Evolutionary conservation across 257 asterid genomes (phyloP).

Genomic region (Thymus quinquecostatus): DNA sequence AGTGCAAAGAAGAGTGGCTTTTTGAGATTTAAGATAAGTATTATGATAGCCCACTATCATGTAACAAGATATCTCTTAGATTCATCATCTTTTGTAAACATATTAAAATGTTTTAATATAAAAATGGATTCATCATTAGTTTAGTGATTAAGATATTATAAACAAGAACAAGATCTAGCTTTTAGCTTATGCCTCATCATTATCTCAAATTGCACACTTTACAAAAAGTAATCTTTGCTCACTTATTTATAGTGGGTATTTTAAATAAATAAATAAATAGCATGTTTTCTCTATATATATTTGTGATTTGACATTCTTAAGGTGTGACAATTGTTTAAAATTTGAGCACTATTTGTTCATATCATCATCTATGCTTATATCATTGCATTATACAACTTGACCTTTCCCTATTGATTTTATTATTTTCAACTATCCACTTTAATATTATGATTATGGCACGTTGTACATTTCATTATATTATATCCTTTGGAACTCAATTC

Average conservation of each 20-base stretch:
- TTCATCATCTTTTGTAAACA: neutral
- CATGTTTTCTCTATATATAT: neutral
- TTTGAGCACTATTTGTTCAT: neutral
- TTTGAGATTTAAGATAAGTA: neutral
- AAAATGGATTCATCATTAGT: neutral
- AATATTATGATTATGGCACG: neutral
- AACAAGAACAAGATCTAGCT: constrained; percentile 24
- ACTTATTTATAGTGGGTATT: too few relatives aligned
- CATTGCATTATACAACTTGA: neutral
- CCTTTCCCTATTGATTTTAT: neutral
- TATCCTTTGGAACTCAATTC: neutral
- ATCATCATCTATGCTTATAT: neutral
- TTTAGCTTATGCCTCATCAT: constrained; percentile 22
- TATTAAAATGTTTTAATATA: constrained; percentile 11
- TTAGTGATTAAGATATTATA: constrained; percentile 7
- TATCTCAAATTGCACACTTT: constrained; percentile 32
- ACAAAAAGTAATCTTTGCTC: constrained; percentile 3
- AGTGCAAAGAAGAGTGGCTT: neutral
- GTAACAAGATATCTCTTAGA: neutral
- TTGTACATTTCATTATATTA: neutral
- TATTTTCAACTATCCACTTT: neutral
- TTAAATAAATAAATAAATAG: too few relatives aligned
- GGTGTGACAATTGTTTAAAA: neutral
- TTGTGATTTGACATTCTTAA: constrained; percentile 1
- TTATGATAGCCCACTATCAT: neutral